Base-by-base conservation (phyloP, 768 basidiomycete species). In the Mycena floridula region DNA sequence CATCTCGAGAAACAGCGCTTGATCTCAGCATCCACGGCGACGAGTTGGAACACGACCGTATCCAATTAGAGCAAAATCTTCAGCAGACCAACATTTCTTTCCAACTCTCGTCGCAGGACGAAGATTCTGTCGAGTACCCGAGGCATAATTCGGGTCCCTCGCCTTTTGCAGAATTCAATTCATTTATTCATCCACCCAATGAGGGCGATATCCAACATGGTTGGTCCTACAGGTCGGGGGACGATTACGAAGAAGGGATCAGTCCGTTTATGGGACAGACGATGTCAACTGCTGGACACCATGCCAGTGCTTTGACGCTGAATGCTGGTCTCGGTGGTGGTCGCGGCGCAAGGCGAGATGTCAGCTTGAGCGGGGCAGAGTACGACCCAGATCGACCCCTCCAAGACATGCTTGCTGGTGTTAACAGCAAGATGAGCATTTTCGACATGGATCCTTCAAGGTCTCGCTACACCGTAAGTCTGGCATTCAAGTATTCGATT, bases 231-330 rank as follows among this genome's bases (percentile, higher is more conserved):
- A 71, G 67, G 43, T 71, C 68, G 12, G 67, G 61, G 51, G 76
- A 73, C 47, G 79, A 85, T 40, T 72, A 77, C 44, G 82, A 86
- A 4, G 83, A 85, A 11, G 83, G 79, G 16, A 64, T 82, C 25
- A 70, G 75, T 50, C 82, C 84, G 0, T 87, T 81, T 51, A 76
- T 73, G 30, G 80, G 76, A 18, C 79, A 81, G 46, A 87, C 85
- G 0, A 61, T 89, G 47, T 92, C 89, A 0, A 94, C 92, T 0
- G 81, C 79, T 7, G 89, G 83, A 1, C 93, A 96, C 61, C 93
- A 96, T 63, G 91, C 89, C 21, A 89, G 85, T 50, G 89, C 80
- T 2, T 69, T 95, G 42, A 95, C 93, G 0, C 72, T 96, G 15
- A 86, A 77, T 42, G 89, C 90, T 3, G 92, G 93, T 1, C 73